Base-by-base conservation (phyloP, 129 eudicot species). In the Saussurea involucrata region DNA sequence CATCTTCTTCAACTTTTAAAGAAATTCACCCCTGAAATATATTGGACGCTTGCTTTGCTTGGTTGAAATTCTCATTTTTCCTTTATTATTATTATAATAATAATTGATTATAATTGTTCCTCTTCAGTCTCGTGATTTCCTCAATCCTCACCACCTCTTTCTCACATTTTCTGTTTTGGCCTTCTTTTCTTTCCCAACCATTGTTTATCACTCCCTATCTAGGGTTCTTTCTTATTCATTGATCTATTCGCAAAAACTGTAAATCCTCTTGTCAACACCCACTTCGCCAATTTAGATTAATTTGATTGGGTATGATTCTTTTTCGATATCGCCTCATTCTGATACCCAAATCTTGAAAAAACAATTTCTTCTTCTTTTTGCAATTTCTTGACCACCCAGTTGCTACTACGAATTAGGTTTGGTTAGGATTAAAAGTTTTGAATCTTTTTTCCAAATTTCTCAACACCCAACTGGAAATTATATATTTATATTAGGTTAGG, bases 41-140 rank as follows among this genome's bases (percentile, higher is more conserved):
- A 74, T 36, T 80, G 74, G 80, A 81, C 76, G 22, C 4, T 58
- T 68, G 66, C 71, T 80, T 49, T 22, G 8, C 65, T 77, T 63
- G 27, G 64, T 76, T 76, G 73, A 73, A 73, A 36, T 63, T 27
- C 44, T 17, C 75, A 21, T 72, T 69, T 63, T 63, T 22, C 8
- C 2, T 40, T 36, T 36, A 60, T 29, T 37, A 2, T 28, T 76
- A 78, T 63, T 36, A 21, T 57, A 32, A 63, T 25, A 27, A 31
- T 53, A 46, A 40, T 64, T 66, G n/a, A n/a, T n/a, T n/a, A n/a
- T 79, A 76, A 53, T 66, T 78, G 79, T 75, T 82, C 81, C 32
- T 65, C 81, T 25, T 65, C 74, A 73, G 42, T 75, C 83, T 80
- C 74, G 79, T 83, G 85, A 76, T 53, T 81, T 76, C 64, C 76